phyloP scores from a whole-genome alignment of 202 grass and related monocot species.

The Cymbopogon flexuosus region DNA sequence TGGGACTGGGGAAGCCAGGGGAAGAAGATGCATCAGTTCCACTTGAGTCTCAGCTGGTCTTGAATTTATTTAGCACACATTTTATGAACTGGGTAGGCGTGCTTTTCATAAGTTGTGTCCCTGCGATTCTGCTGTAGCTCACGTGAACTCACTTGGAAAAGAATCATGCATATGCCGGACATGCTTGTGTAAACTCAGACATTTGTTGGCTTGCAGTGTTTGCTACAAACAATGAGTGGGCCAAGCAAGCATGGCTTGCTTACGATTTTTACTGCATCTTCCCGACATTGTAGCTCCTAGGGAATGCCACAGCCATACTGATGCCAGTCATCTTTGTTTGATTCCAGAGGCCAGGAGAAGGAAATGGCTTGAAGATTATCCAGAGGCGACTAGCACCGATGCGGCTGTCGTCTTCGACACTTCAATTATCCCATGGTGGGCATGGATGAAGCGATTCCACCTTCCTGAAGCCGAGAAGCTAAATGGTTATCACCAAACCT shows the following conservation, averaged over 20 bases:
- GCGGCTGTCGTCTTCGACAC: constrained; percentile 61
- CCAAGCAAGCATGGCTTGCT: neutral
- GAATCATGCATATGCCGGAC: neutral
- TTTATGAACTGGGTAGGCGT: neutral
- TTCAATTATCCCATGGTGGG: constrained; percentile 84
- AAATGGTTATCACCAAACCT: constrained; percentile 53
- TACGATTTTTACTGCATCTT: neutral
- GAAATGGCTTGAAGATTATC: constrained; percentile 88
- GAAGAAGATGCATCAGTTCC: neutral
- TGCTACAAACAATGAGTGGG: neutral
- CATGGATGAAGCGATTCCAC: constrained; percentile 86
- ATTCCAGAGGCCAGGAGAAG: constrained; percentile 87
- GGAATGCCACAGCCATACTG: constrained; percentile 1
- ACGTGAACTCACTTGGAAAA: neutral
- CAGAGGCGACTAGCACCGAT: constrained; percentile 61
- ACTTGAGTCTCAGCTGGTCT: neutral
- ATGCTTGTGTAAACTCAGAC: neutral
- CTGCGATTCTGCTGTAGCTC: neutral
- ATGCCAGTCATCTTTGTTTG: constrained; percentile 30
- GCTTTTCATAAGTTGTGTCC: neutral
- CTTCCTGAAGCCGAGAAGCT: constrained; percentile 90
- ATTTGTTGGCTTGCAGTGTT: constrained; percentile 10
- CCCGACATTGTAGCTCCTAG: neutral
- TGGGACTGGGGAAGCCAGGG: too few species aligned
- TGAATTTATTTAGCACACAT: neutral